Evolutionary conservation across 768 basidiomycete species (phyloP), one percentile per base, ranked within the genome.

Genomic region (Glaciozyma antarctica): DNA sequence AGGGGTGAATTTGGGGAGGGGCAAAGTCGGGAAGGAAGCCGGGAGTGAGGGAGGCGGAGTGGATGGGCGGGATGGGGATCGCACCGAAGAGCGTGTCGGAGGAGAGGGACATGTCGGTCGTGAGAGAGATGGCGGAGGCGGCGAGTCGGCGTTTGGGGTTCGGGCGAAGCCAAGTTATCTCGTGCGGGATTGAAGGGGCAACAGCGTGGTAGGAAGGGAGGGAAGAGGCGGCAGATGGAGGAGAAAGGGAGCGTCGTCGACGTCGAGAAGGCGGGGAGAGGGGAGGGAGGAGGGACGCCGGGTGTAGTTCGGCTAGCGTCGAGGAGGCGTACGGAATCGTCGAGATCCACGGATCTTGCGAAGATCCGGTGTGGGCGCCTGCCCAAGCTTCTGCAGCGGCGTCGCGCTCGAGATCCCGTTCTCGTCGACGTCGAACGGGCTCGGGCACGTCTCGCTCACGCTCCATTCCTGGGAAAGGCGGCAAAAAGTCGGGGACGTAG

Each of bases 401-500:
- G 12, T 51, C 34, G 22, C 59, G 58, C 45, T 32, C 55, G 54
- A 53, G 41, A 24, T 54, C 48, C n/a, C 65, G 61, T 43, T 63
- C 63, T 7, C 58, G 61, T 19, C 63, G 32, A 21, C 69, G 60
- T 5, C 65, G 63, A 7, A 26, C 10, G 61, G 53, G 21, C 55
- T 61, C 58, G 47, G 58, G 28, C n/a, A 55, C 30, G 38, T 58
- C 60, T 4, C 54, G 43, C 38, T 67, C 65, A 5, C 52, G 53
- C 56, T 70, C 69, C 17, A 34, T n/a, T 1, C 65, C 65, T 0
- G 69, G 69, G 61, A 70, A 70, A 26, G 69, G 69, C 1, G 69
- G 69, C 48, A 70, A 55, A 45, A 59, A 64, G 1, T 54, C 41
- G n/a, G 57, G 63, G 1, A 70, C 63, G 24, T 47, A 62, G 28